Base-by-base conservation (phyloP, 2,329 filamentous ascomycete species). In the Parafenestella ontariensis region DNA sequence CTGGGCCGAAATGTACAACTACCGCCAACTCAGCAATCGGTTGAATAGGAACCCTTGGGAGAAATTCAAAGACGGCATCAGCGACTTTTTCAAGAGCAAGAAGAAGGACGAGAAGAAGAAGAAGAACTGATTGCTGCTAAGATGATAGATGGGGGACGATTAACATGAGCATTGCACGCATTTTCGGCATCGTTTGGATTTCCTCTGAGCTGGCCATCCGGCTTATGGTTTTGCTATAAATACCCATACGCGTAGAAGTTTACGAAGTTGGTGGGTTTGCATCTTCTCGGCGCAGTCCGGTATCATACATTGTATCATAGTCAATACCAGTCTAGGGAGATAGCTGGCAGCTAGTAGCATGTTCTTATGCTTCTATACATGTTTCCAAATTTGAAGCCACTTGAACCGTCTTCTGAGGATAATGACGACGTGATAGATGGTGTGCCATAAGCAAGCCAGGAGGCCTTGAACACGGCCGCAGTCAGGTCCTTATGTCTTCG, bases 1-100 rank as follows among this genome's bases (percentile, higher is more conserved):
- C 76, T 98, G 94, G 94, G 89, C 89, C 33, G 95, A 99, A 78
- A 97, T 99, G 87, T 96, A 96, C 79, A 89, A 90, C 74, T 99
- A 92, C 79, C 90, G 93, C 47, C 88, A 96, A 75, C 84, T 96
- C 70, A 96, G 92, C 80, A 94, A 96, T 75, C 88, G 87, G 77
- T 84, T 97, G 58, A 97, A 97, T 80, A 86, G 92, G 46, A 90
- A 86, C 46, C 82, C 79, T 50, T 97, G 92, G 91, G 90, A 96
- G 79, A 84, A 81, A 62, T 79, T 82, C 68, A 81, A 81, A 64
- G 80, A 82, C 64, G 74, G 74, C 56, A 72, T 80, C 42, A 72
- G 72, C 28, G 78, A 77, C 53, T 72, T 69, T 18, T 63, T 73
- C 54, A 76, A 73, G 61, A 60, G 51, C 8, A 66, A 65, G 49